Percentiles rank a stretch among this genome's conserved stretches.
Conservation (phyloP, 2,329 filamentous ascomycete species). For the Dactylellina drechsleri region DNA sequence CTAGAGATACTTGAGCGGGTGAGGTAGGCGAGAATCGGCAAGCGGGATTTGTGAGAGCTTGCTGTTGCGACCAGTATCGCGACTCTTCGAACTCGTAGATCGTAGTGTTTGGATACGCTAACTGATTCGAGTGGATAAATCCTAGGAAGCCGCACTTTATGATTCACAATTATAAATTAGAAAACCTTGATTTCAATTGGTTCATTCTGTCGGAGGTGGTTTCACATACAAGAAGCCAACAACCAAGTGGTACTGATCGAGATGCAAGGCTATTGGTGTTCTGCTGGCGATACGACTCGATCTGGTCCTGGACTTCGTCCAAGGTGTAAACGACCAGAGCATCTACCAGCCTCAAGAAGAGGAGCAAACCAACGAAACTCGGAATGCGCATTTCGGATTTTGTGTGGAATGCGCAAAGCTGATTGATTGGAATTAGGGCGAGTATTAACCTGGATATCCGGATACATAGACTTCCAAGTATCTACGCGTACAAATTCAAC, state of each 20-base stretch:
- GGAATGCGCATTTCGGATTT: neutral
- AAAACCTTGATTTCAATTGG: neutral
- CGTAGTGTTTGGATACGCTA: slow-evolving; percentile 6
- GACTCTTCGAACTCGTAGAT: slow-evolving; percentile 4
- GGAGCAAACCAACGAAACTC: neutral
- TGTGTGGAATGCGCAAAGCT: too few species aligned
- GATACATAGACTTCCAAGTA: too few species aligned
- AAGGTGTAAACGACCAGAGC: neutral
- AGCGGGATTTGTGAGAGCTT: slow-evolving; percentile 4
- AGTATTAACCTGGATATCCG: too few species aligned
- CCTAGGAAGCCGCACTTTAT: neutral
- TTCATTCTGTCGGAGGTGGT: neutral
- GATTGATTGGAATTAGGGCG: too few species aligned
- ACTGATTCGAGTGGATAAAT: neutral
- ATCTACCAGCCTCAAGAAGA: neutral
- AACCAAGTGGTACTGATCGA: neutral
- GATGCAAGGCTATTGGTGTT: neutral
- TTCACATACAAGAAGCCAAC: slow-evolving; percentile 3
- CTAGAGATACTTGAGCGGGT: slow-evolving; percentile 63
- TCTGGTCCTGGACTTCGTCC: neutral
- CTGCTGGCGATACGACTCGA: slow-evolving; percentile 1
- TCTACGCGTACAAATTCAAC: too few species aligned
- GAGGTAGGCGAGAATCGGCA: slow-evolving; percentile 6
- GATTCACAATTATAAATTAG: neutral
- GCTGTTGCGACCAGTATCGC: slow-evolving; percentile 14